Evolutionary conservation across 306 rosid species (phyloP), one percentile per base, ranked within the genome.

Genomic region (Glycyrrhiza uralensis): DNA sequence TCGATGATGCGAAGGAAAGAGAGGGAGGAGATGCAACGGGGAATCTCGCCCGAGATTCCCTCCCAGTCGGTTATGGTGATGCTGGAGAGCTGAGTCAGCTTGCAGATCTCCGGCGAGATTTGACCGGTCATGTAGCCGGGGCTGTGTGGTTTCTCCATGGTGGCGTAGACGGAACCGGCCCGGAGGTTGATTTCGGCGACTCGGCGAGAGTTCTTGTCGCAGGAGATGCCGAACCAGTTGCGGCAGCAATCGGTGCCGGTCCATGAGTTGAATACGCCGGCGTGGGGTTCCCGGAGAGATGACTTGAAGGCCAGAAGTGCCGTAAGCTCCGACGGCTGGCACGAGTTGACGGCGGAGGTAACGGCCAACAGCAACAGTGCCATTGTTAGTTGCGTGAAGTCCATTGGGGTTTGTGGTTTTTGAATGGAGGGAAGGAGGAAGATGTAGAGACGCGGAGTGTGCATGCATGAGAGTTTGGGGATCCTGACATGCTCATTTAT

Each of bases 181-280:
- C 93, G 91, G 73, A 92, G 98, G 83, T 44, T 88, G 33, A 92
- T 90, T 6, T 90, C 96, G 7, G 98, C 86, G 38, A 92, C 98
- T 0, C 74, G 84, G 4, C 54, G 70, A 19, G 86, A 64, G 11
- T 52, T 63, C 3, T 44, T 71, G 85, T 92, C 96, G 69, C 98
- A 92, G 52, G 91, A 76, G 6, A 92, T 1, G 42, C 98, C 98
- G 74, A 79, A 77, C 98, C 98, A 92, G 32, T 67, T 73, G 54
- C 19, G 77, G 82, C 98, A 92, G 28, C 96, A 92, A 72, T 92
- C 83, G 38, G 66, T 47, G 35, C 98, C 96, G 9, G 90, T 85
- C 98, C 98, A 92, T 0, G 96, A 83, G 69, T 82, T 87, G 85
- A 92, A 88, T 14, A 85, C 58, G 2, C 88, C 90, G 54, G 52